phyloP scores from a whole-genome alignment of 179 eudicot genomes.

The Vitellaria paradoxa region DNA sequence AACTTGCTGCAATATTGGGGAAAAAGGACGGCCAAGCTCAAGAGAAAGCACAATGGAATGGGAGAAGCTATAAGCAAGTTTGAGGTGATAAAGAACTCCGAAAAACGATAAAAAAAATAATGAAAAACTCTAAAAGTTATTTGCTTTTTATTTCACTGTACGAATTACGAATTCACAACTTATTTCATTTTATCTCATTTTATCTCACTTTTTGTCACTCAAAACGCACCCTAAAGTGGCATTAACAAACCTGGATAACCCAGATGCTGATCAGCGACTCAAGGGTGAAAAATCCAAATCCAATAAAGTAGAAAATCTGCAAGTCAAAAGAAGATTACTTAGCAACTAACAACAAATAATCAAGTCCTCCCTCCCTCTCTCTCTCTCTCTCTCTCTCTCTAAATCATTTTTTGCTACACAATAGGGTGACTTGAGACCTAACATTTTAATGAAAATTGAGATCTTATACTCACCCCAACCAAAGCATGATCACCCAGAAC shows the following conservation, averaged over 20 bases:
- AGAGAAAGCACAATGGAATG: not conserved
- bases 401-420: not conserved
- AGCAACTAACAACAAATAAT: not conserved
- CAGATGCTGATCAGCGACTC: conserved; percentile 58
- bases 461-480: conserved; percentile 64
- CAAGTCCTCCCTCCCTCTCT: not conserved
- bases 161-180: too few species aligned
- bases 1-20: conserved; percentile 24
- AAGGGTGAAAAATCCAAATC: conserved; percentile 43
- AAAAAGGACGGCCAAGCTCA: not conserved
- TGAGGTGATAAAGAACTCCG: too few species aligned
- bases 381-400: not conserved
- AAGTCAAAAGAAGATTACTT: not conserved
- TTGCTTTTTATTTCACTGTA: too few species aligned
- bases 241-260: conserved; percentile 48
- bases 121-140: too few species aligned
- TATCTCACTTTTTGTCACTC: too few species aligned
- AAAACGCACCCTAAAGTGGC: too few species aligned
- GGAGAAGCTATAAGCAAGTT: too few species aligned
- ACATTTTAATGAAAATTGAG: not conserved
- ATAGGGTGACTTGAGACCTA: not conserved
- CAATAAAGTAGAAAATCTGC: conserved; percentile 54
- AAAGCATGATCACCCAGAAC: conserved; percentile 44
- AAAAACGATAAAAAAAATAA: too few species aligned
- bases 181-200: too few species aligned